These are phyloP conservation scores for Onygena corvina DNA, from an alignment of 2,329 filamentous ascomycete species.

Conservation along the genomic window DNA sequence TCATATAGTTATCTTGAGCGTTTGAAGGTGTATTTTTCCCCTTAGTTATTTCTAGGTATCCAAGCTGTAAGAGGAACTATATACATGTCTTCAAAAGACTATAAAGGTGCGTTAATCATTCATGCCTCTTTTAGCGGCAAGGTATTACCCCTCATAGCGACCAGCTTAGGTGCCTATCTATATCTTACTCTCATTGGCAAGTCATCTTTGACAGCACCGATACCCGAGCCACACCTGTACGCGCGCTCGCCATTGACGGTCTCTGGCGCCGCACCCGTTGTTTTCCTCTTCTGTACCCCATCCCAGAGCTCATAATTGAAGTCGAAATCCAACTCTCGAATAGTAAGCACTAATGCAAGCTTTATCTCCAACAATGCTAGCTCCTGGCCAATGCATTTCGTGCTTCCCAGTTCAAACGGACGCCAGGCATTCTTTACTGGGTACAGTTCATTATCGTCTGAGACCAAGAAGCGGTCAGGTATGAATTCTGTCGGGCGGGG, in stretches of 20 bases:
- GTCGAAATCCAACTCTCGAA: slow-evolving; percentile 26
- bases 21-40: too few species aligned
- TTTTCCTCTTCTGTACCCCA: not conserved
- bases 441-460: slow-evolving; percentile 10
- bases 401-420: slow-evolving; percentile 38
- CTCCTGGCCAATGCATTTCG: slow-evolving; percentile 41
- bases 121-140: too few species aligned
- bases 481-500: slow-evolving; percentile 20
- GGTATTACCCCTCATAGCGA: too few species aligned
- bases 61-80: too few species aligned
- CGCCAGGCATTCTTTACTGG: slow-evolving; percentile 35
- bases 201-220: not conserved
- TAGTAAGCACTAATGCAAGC: slow-evolving; percentile 19
- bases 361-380: slow-evolving; percentile 37
- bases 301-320: slow-evolving; percentile 26
- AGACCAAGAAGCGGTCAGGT: slow-evolving; percentile 28
- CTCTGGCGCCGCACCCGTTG: not conserved
- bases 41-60: too few species aligned
- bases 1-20: too few species aligned
- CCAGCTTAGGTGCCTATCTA: not conserved
- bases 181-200: not conserved
- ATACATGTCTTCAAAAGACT: too few species aligned
- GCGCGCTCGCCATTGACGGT: not conserved
- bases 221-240: not conserved
- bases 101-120: too few species aligned